Conservation (phyloP, 2,329 filamentous ascomycete species). For the Cercospora sp. region DNA sequence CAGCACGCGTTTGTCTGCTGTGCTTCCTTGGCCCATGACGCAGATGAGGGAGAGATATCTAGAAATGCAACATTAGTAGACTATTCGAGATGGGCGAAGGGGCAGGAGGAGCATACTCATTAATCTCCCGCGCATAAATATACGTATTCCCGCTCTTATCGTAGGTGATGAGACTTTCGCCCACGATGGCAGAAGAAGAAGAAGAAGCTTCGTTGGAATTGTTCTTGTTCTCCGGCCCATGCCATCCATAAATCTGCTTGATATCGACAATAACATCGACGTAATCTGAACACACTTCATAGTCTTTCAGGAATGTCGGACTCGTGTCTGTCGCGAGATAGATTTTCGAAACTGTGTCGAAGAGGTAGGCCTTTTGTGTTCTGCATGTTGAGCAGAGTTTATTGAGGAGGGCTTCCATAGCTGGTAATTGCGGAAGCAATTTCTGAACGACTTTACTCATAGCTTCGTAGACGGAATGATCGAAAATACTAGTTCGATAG, state of each 20-base stretch:
- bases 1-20: conserved; percentile 77
- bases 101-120: conserved; percentile 54
- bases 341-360: conserved; percentile 96
- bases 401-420: conserved; percentile 89
- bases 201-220: not conserved
- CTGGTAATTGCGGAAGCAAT: conserved; percentile 87
- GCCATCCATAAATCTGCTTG: conserved; percentile 89
- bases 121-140: conserved; percentile 66
- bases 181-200: conserved; percentile 24
- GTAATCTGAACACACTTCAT: conserved; percentile 98
- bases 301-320: conserved; percentile 90
- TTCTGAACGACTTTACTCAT: conserved; percentile 99
- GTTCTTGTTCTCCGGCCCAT: conserved; percentile 12
- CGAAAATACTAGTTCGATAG: conserved; percentile 96
- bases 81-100: no score
- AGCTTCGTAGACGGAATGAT: conserved; percentile 96
- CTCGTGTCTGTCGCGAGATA: conserved; percentile 96
- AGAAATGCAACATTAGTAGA: no score
- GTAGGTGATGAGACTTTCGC: conserved; percentile 63
- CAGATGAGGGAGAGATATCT: conserved; percentile 79
- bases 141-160: conserved; percentile 59
- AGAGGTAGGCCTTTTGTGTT: conserved; percentile 97
- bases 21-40: conserved; percentile 79
- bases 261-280: conserved; percentile 98
- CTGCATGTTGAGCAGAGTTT: conserved; percentile 89